Base-by-base conservation (phyloP, 306 rosid genomes). In the Lotus japonicus region DNA sequence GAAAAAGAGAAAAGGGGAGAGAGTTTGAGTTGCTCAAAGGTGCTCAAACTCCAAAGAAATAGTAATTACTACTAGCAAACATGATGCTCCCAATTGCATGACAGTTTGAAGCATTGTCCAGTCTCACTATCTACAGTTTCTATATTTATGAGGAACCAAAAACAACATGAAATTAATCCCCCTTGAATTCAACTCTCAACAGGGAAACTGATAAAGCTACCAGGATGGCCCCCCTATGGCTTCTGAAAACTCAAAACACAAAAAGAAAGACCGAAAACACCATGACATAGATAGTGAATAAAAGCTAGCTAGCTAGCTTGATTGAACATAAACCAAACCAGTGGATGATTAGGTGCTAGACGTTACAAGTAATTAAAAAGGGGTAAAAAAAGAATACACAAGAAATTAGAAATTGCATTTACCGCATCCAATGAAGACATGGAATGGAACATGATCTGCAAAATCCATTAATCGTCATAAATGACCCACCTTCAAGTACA, bases 391-490 rank as follows among this genome's bases (percentile, higher is more conserved):
- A 65, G 12, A 36, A 36, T 11, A 48, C 38, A 69, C 10, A 53
- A 66, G 70, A 6, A 60, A 43, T 67, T 9, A n/a, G n/a, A n/a
- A n/a, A n/a, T n/a, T n/a, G 66, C 60, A 78, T 51, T 72, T 74
- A 74, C 75, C 52, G 51, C 72, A 55, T 77, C 11, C 4, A 68
- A 73, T 63, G 59, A 68, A 68, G 58, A 79, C 76, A 73, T 54
- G 66, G 41, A 80, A 73, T 46, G 60, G 41, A 80, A 80, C 77
- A 64, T 70, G 80, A 80, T 73, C 83, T 73, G 82, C 77, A 71
- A 71, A 31, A 78, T 73, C 45, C 71, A 74, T 75, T 21, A 79
- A 66, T 66, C 55, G n/a, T 46, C 68, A 66, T 78, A 66, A 72
- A 64, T 71, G 81, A 71, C 17, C 54, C 74, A 64, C 70, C 77